phyloP scores from a whole-genome alignment of 139 green algal species.

The Micromonas commoda region DNA sequence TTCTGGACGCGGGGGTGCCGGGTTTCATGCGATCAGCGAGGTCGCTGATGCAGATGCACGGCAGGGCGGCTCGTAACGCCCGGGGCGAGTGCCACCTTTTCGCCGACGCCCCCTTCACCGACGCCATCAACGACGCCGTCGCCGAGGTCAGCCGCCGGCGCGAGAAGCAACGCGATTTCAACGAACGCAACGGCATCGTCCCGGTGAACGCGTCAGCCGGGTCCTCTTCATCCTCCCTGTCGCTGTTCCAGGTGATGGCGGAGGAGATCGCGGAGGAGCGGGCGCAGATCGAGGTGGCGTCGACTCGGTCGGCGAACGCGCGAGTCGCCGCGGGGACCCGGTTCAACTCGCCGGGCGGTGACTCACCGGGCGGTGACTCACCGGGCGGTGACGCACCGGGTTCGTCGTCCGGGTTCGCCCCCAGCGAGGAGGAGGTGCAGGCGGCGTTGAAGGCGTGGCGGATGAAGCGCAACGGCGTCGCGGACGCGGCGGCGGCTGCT shows the following conservation, averaged over 20 bases:
- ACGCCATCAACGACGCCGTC: conserved; percentile 24
- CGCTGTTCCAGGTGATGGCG: conserved; percentile 13
- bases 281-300: neutral
- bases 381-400: too few species aligned
- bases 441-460: neutral
- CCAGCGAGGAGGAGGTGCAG: neutral
- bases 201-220: conserved; percentile 2
- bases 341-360: too few species aligned
- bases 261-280: conserved; percentile 4
- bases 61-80: conserved; percentile 32
- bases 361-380: too few species aligned
- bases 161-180: conserved; percentile 23
- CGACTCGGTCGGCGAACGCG: neutral
- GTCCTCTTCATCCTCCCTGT: neutral
- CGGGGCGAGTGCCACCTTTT: conserved; percentile 28
- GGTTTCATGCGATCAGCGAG: conserved; percentile 30
- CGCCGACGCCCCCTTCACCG: conserved; percentile 28
- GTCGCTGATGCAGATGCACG: conserved; percentile 35
- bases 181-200: conserved; percentile 15
- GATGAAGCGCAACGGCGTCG: neutral
- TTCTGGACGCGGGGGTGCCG: conserved; percentile 36
- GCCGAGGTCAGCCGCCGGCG: conserved; percentile 26
- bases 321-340: neutral
- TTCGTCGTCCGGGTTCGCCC: too few species aligned
- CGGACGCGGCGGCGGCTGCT: too few species aligned